Evolutionary conservation across 495 filamentous ascomycete genomes (phyloP).

Genomic region (Darksidea phi): DNA sequence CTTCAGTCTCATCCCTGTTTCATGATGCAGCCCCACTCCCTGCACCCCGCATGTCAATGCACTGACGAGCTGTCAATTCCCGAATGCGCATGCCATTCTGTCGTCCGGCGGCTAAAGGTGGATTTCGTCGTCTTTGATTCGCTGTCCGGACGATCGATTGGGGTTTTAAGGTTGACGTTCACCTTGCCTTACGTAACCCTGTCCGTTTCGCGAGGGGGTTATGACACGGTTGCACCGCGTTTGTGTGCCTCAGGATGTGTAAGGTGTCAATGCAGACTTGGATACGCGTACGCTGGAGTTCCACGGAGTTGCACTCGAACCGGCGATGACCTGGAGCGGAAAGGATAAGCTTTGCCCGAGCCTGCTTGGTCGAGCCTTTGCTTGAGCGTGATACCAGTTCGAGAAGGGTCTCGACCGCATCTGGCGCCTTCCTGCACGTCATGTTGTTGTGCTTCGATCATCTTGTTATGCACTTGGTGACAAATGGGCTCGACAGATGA

Average conservation of each 20-base stretch:
- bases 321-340: too few relatives aligned
- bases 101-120: too few relatives aligned
- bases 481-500: too few relatives aligned
- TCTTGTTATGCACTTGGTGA: too few relatives aligned
- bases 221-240: slow-evolving; percentile 8
- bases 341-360: too few relatives aligned
- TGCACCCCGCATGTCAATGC: slow-evolving; percentile 16
- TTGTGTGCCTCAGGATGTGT: slow-evolving; percentile 22
- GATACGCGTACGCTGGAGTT: background rate
- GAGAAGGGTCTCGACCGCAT: too few relatives aligned
- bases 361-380: too few relatives aligned
- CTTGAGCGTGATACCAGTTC: too few relatives aligned
- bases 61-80: background rate
- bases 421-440: too few relatives aligned
- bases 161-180: background rate
- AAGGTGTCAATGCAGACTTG: slow-evolving; percentile 13
- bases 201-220: slow-evolving; percentile 1
- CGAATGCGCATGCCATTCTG: too few relatives aligned
- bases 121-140: too few relatives aligned
- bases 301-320: background rate
- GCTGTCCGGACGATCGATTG: background rate
- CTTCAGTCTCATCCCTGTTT: slow-evolving; percentile 14
- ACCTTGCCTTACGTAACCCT: background rate
- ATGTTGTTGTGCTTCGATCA: too few relatives aligned
- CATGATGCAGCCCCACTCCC: slow-evolving; percentile 1